Evolutionary conservation across 306 rosid species (phyloP), one percentile per base, ranked within the genome.

Genomic region (Prunus campanulata): DNA sequence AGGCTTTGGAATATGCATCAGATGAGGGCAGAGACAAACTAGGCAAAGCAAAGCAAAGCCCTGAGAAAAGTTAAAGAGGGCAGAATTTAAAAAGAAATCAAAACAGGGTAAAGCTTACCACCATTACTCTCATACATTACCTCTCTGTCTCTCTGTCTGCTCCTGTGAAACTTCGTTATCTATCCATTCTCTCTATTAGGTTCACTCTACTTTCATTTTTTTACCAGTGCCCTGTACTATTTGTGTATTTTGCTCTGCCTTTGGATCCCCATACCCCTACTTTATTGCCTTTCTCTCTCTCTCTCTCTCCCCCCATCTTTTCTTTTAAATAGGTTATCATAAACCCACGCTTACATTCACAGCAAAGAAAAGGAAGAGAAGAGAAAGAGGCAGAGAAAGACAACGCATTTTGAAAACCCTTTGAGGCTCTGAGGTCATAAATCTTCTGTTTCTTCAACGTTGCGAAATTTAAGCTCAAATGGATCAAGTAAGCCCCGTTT

Each of bases 81-180:
- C 52, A 56, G 70, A 71, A 81, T 85, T 83, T 76, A 69, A 68
- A 81, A 77, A 83, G 63, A 72, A 82, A 59, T 52, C 71, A 55
- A 49, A 59, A 35, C 42, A 16, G 80, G 72, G 24, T 19, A 83
- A 82, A 68, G 42, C 57, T 2, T 72, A 12, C 9, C 39, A 13
- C 19, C 15, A 66, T 69, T 74, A 25, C 52, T 70, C 57, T 74
- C 55, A 63, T 20, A 39, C 89, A 85, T 79, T 81, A 68, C 88
- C 76, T n/a, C 79, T 85, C 70, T 90, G 88, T 88, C 93, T 56
- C 88, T 86, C 85, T 85, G 88, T 86, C 91, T 82, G 5, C 22
- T 74, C 50, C 83, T 35, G 72, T 86, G 89, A 70, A 60, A 82
- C 85, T 79, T 88, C 86, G 67, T 82, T 86, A 27, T 88, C 83